Conservation (phyloP, 2,329 filamentous ascomycete species). For the Trichoderma sp. region DNA sequence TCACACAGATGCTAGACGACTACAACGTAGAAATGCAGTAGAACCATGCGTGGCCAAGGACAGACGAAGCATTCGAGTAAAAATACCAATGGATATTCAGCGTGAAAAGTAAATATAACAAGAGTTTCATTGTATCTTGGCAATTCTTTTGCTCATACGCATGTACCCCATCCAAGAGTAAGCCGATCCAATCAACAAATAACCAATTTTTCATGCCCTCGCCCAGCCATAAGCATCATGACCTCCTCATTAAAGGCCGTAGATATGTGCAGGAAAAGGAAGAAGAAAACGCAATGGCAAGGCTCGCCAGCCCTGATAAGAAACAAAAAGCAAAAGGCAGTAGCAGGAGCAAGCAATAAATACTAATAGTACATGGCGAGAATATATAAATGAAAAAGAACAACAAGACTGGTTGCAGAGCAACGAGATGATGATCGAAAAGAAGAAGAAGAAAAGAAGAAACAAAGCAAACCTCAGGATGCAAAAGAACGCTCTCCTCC, state of each 20-base stretch:
- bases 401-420: not conserved
- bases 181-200: not conserved
- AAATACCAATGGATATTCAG: not conserved
- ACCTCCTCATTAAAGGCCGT: conserved; percentile 27
- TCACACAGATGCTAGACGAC: not conserved
- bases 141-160: not conserved
- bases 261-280: conserved; percentile 24
- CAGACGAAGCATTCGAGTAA: not conserved
- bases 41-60: not conserved
- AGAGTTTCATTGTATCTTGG: not conserved
- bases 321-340: not conserved
- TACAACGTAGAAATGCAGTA: not conserved
- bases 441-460: not conserved
- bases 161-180: not conserved
- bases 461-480: conserved; percentile 4
- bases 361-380: conserved; percentile 16
- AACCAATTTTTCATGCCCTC: conserved; percentile 1
- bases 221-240: conserved; percentile 3
- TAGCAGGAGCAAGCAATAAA: not conserved
- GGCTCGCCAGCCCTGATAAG: conserved; percentile 6
- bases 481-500: conserved; percentile 22
- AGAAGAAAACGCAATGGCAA: not conserved
- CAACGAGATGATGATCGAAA: not conserved
- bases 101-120: not conserved
- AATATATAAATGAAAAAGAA: not conserved